Conservation (phyloP, 305 asterid genomes). For the Rubia balearica region DNA sequence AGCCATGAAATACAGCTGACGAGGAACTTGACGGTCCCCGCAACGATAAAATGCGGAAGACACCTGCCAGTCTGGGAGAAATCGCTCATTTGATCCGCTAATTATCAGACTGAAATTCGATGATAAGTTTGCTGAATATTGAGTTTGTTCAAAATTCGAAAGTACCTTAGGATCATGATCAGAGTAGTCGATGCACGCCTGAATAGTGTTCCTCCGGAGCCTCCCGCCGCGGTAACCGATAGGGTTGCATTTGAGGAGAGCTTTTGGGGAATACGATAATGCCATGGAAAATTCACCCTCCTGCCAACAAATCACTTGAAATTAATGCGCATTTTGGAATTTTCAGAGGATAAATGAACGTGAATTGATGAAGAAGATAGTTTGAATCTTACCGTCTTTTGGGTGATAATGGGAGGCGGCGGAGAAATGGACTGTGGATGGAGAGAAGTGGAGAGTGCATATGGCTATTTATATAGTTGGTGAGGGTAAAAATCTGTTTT, state of each 20-base stretch:
- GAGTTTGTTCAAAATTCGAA: not conserved
- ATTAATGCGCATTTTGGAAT: not conserved
- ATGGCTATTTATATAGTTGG: no score
- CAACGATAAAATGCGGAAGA: not conserved
- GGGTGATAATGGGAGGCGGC: not conserved
- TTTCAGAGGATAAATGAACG: not conserved
- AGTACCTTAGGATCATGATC: not conserved
- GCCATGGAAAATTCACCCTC: not conserved
- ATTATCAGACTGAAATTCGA: not conserved
- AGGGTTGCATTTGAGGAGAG: not conserved
- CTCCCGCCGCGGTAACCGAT: not conserved
- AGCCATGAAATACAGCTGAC: not conserved
- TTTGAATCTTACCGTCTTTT: not conserved
- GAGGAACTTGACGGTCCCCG: not conserved
- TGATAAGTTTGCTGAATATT: not conserved
- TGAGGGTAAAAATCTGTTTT: no score
- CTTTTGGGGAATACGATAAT: not conserved
- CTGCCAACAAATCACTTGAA: not conserved
- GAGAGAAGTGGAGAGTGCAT: no score
- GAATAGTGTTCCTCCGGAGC: not conserved
- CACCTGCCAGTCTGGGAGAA: slow-evolving; percentile 7
- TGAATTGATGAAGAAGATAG: not conserved
- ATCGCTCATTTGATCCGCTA: not conserved
- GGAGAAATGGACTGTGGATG: no score
- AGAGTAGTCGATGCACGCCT: not conserved